Conservation (phyloP, 257 asterid species). For the Solanum okadae region DNA sequence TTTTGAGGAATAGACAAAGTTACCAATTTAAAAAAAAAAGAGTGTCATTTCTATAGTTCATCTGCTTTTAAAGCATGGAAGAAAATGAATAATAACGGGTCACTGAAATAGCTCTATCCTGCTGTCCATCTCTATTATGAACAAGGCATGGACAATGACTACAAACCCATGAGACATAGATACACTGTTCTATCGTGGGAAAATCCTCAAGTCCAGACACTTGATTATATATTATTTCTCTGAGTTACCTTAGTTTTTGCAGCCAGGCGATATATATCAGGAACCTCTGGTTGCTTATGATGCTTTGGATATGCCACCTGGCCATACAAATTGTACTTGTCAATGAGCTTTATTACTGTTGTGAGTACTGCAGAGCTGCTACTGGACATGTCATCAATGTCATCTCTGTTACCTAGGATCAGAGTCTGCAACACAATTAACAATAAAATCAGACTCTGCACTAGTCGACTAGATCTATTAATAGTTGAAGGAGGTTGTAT, state of each 20-base stretch:
- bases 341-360: conserved; percentile 51
- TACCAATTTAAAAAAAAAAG: neutral
- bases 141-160: neutral
- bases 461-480: neutral
- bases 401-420: conserved; percentile 63
- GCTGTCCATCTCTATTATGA: neutral
- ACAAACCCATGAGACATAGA: neutral
- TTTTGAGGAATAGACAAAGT: neutral
- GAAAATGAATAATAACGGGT: neutral
- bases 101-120: neutral
- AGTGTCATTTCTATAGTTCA: neutral
- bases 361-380: conserved; percentile 53
- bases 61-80: neutral
- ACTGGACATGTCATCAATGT: conserved; percentile 51
- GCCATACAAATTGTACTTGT: conserved; percentile 53
- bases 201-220: neutral
- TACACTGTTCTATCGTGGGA: neutral
- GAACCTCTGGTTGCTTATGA: conserved; percentile 56
- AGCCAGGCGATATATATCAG: conserved; percentile 56
- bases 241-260: conserved; percentile 57
- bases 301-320: conserved; percentile 62
- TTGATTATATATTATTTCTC: neutral
- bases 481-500: neutral
- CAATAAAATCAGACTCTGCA: neutral
- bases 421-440: conserved; percentile 34